Evolutionary conservation across 2,329 filamentous ascomycete species (phyloP).

Genomic region (Monilinia polystroma): DNA sequence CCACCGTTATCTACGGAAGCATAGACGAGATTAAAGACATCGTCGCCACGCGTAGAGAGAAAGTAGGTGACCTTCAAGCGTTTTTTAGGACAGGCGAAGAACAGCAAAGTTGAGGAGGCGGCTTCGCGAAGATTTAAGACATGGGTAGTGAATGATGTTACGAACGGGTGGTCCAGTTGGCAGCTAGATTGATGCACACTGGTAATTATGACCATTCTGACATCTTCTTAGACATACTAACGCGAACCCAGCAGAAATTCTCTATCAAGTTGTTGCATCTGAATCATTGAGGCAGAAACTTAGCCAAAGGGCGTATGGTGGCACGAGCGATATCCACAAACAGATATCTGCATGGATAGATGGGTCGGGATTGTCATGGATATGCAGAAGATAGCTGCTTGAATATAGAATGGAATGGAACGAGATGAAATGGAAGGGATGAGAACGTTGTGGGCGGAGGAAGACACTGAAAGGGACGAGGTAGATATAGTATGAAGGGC

Average conservation of each 20-base stretch:
- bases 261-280: too few species aligned
- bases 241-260: too few species aligned
- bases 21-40: neutral
- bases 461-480: neutral
- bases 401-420: neutral
- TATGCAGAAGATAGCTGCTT: neutral
- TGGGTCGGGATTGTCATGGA: neutral
- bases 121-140: neutral
- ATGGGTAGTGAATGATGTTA: neutral
- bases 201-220: neutral
- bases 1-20: slow-evolving; percentile 2
- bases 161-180: neutral
- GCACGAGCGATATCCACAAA: neutral
- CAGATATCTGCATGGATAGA: neutral
- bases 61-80: neutral
- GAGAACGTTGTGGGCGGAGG: neutral
- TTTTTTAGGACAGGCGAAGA: neutral
- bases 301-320: too few species aligned
- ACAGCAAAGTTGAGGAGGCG: neutral
- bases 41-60: neutral
- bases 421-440: too few species aligned
- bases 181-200: neutral
- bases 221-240: neutral
- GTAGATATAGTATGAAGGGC: neutral
- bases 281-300: too few species aligned